A percentile compares a stretch with the other conserved stretches of the same genome.
These are phyloP conservation scores for Roridomyces roridus DNA, from an alignment of 768 basidiomycete species.

Conservation along the genomic window DNA sequence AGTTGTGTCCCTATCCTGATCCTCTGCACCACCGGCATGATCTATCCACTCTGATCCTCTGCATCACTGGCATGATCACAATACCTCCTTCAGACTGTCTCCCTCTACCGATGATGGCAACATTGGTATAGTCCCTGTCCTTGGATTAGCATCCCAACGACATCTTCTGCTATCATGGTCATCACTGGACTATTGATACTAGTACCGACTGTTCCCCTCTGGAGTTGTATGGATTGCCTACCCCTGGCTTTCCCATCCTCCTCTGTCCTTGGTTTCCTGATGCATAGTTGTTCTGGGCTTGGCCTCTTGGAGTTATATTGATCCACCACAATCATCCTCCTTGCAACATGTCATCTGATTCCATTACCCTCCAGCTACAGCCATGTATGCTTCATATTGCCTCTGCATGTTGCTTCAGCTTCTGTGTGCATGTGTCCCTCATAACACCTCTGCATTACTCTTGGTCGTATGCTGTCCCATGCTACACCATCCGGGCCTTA, in stretches of 20 bases:
- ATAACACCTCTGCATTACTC: conserved; percentile 11
- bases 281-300: conserved; percentile 7
- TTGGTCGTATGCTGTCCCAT: neutral
- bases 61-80: conserved; percentile 8
- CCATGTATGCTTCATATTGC: conserved; percentile 13
- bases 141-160: neutral
- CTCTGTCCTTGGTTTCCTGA: conserved; percentile 1
- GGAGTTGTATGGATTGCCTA: neutral
- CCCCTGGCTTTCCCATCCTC: neutral
- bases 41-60: neutral
- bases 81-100: neutral
- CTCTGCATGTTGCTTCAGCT: conserved; percentile 9
- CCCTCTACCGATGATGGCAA: neutral
- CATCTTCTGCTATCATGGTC: too few species aligned
- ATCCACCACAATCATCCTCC: conserved; percentile 15
- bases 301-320: conserved; percentile 9
- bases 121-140: neutral
- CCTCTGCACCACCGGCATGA: neutral
- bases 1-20: conserved; percentile 3
- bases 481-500: conserved; percentile 4
- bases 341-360: conserved; percentile 9
- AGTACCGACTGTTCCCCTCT: neutral
- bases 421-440: conserved; percentile 1
- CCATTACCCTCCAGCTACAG: conserved; percentile 2
- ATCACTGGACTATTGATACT: conserved; percentile 3